phyloP scores from a whole-genome alignment of 2,329 filamentous ascomycete species.

The Diplodia intermedia region DNA sequence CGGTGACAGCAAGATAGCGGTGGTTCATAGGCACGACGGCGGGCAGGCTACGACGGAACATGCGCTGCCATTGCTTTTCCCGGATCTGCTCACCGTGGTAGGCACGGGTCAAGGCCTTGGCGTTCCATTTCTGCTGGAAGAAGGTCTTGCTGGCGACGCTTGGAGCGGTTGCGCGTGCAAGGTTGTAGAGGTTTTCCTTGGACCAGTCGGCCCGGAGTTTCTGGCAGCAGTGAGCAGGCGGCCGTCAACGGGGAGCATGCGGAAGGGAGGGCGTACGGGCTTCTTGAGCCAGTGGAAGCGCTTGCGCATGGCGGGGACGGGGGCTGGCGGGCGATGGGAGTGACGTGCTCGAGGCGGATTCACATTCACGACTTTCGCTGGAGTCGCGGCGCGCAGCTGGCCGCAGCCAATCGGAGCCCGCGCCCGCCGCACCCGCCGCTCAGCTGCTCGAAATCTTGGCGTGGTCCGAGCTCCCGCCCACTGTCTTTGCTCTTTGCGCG shows the following conservation, averaged over 20 bases:
- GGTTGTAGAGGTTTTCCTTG: constrained; percentile 95
- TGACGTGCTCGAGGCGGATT: constrained; percentile 18
- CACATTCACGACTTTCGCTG: constrained; percentile 21
- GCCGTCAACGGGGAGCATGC: not conserved
- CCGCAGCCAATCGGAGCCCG: constrained; percentile 26
- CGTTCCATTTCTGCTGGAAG: constrained; percentile 98
- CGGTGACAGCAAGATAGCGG: constrained; percentile 75
- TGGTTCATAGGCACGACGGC: constrained; percentile 87
- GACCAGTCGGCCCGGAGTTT: constrained; percentile 97
- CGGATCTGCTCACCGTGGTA: constrained; percentile 96
- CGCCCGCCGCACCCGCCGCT: not conserved
- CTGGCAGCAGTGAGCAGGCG: constrained; percentile 55
- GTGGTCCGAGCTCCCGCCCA: constrained; percentile 27
- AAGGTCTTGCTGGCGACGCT: constrained; percentile 66
- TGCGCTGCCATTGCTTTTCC: constrained; percentile 91
- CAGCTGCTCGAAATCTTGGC: constrained; percentile 27
- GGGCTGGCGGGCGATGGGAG: not conserved
- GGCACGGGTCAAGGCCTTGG: constrained; percentile 80
- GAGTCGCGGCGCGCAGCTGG: constrained; percentile 6
- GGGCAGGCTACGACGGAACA: constrained; percentile 83
- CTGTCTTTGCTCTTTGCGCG: constrained; percentile 22
- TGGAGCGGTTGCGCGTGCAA: constrained; percentile 60
- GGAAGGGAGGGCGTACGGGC: constrained; percentile 60
- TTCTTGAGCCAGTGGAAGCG: constrained; percentile 72
- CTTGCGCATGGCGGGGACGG: constrained; percentile 51